Evolutionary conservation across 2,329 filamentous ascomycete species (phyloP).

Genomic region (Fusarium musae): DNA sequence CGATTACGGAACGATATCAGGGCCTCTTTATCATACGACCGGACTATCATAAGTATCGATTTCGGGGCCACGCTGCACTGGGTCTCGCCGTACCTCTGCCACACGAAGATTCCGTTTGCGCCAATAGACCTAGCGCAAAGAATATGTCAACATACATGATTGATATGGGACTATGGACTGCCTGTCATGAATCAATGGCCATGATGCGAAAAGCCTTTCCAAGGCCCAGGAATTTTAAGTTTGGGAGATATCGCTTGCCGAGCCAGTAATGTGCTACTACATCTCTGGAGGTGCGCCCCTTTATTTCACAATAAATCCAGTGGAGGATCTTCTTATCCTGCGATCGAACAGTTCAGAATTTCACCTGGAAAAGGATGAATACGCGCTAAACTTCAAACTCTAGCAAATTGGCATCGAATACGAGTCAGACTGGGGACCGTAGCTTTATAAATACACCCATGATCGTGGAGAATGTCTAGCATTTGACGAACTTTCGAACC

Average conservation of each 20-base stretch:
- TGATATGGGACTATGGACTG: constrained; percentile 8
- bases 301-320: background rate
- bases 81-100: background rate
- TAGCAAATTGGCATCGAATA: background rate
- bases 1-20: accelerated
- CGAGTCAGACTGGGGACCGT: background rate
- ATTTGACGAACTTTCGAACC: too few species aligned
- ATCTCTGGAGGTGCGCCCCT: background rate
- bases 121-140: background rate
- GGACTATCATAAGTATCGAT: too few species aligned
- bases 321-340: too few species aligned
- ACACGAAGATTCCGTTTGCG: too few species aligned
- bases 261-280: too few species aligned
- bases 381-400: too few species aligned
- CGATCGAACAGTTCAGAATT: too few species aligned
- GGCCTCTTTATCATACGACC: background rate
- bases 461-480: background rate
- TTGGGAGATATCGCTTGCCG: too few species aligned
- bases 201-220: background rate
- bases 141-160: background rate
- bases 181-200: background rate
- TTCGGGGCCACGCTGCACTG: background rate
- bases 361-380: too few species aligned
- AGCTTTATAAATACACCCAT: background rate
- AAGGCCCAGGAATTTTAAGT: too few species aligned